Percentiles rank a stretch among this genome's conserved stretches.
phyloP scores from a whole-genome alignment of 2,329 filamentous ascomycete genomes.

The Penicillium sp. region DNA sequence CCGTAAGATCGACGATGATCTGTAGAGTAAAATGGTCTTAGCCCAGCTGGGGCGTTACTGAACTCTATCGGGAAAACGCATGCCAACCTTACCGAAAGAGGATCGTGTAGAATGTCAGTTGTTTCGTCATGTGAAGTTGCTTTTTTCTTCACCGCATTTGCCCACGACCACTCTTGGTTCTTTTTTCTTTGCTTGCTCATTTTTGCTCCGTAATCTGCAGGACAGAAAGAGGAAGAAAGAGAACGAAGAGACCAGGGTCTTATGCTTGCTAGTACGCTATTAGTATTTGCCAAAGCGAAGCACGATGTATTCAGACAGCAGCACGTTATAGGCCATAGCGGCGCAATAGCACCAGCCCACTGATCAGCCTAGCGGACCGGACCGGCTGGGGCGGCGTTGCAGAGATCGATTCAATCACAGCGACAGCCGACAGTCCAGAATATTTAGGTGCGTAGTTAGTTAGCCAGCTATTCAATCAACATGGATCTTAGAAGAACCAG shows the following conservation, averaged over 20 bases:
- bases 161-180: not conserved
- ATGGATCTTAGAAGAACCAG: too few species aligned
- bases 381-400: not conserved
- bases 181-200: not conserved
- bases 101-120: not conserved
- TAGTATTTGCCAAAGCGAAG: not conserved
- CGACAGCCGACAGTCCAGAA: not conserved
- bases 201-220: not conserved
- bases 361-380: conserved; percentile 1
- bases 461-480: too few species aligned
- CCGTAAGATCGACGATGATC: not conserved
- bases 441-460: too few species aligned
- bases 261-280: too few species aligned
- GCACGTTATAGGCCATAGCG: not conserved
- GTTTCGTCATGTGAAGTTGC: not conserved
- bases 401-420: not conserved
- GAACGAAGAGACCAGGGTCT: not conserved
- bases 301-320: too few species aligned
- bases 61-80: not conserved
- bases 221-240: not conserved
- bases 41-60: not conserved
- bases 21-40: not conserved
- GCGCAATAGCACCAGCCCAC: not conserved
- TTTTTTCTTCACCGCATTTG: not conserved
- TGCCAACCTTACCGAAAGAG: not conserved